Evolutionary conservation across 2,329 filamentous ascomycete genomes (phyloP).

Genomic region (Colletotrichum ledebouriae): DNA sequence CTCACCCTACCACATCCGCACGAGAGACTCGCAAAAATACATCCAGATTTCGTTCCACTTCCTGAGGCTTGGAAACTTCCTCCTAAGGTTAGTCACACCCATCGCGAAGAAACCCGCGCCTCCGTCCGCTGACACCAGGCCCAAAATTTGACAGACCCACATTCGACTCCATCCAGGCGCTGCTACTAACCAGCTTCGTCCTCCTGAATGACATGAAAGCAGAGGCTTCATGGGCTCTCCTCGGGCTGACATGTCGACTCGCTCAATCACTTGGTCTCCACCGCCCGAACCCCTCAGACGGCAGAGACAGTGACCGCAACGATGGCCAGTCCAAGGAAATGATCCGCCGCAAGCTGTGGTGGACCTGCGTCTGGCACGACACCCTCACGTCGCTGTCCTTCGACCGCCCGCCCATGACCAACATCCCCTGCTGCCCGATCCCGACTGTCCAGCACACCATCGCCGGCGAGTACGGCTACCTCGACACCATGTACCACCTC

Average conservation of each 20-base stretch:
- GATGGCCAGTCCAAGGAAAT: slow-evolving; percentile 66
- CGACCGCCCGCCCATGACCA: slow-evolving; percentile 75
- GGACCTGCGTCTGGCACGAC: slow-evolving; percentile 77
- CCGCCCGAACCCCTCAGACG: slow-evolving; percentile 60
- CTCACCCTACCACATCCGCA: slow-evolving; percentile 72
- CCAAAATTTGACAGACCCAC: slow-evolving; percentile 62
- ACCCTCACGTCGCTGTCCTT: slow-evolving; percentile 76
- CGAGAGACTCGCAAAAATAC: slow-evolving; percentile 70
- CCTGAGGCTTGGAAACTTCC: slow-evolving; percentile 72
- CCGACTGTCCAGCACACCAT: slow-evolving; percentile 59
- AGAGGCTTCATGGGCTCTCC: slow-evolving; percentile 75
- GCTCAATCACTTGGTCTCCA: slow-evolving; percentile 75
- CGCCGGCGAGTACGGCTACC: slow-evolving; percentile 67
- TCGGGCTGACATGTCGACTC: slow-evolving; percentile 74
- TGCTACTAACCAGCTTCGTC: slow-evolving; percentile 73
- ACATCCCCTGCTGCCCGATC: slow-evolving; percentile 68
- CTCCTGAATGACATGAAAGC: slow-evolving; percentile 78
- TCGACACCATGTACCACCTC: slow-evolving; percentile 75
- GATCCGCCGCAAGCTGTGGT: slow-evolving; percentile 70
- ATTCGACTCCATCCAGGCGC: slow-evolving; percentile 74
- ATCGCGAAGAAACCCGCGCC: not conserved
- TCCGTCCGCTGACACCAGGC: slow-evolving; percentile 28
- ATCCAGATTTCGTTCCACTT: slow-evolving; percentile 76
- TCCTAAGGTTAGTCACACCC: slow-evolving; percentile 62
- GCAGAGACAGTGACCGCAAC: slow-evolving; percentile 57